A percentile compares a stretch with the other conserved stretches of the same genome.
These are phyloP conservation scores for Botryotinia narcissicola DNA, from an alignment of 2,329 filamentous ascomycete species.

Conservation along the genomic window DNA sequence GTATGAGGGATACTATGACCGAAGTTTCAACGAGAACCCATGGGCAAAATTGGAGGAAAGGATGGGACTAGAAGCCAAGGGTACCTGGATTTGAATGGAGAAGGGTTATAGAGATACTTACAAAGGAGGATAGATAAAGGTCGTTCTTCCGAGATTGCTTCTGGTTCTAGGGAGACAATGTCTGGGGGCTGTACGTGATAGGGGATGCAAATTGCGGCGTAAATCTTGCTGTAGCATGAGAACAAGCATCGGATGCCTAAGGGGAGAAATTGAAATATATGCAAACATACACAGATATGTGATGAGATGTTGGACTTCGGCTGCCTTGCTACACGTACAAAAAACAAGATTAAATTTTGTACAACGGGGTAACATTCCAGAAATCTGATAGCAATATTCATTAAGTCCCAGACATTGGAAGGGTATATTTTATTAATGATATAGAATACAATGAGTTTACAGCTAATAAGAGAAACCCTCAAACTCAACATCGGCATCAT, in stretches of 20 bases:
- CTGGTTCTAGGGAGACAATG: not conserved
- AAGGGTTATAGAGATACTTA: not conserved
- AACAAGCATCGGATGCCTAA: not conserved
- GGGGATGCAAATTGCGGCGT: not conserved
- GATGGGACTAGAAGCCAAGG: conserved; percentile 45
- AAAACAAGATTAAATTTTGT: not conserved
- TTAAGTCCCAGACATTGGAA: not conserved
- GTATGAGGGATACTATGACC: conserved; percentile 68
- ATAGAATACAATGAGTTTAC: conserved; percentile 16
- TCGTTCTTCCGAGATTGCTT: not conserved
- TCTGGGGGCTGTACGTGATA: not conserved
- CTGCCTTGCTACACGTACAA: not conserved
- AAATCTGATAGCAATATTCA: not conserved
- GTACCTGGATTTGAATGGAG: conserved; percentile 45
- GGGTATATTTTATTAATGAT: conserved; percentile 36
- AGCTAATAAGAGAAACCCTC: conserved; percentile 38
- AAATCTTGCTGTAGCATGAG: not conserved
- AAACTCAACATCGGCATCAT: conserved; percentile 40
- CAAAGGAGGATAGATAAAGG: not conserved
- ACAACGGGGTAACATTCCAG: not conserved
- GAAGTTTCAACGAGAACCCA: conserved; percentile 68
- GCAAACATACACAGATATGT: not conserved
- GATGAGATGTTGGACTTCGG: not conserved
- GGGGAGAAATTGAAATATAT: not conserved
- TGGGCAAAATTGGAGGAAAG: conserved; percentile 59